Percentiles rank a stretch among this genome's conserved stretches.
Evolutionary conservation across 345 rosid species (phyloP).

Genomic region (Limnanthes douglasii): DNA sequence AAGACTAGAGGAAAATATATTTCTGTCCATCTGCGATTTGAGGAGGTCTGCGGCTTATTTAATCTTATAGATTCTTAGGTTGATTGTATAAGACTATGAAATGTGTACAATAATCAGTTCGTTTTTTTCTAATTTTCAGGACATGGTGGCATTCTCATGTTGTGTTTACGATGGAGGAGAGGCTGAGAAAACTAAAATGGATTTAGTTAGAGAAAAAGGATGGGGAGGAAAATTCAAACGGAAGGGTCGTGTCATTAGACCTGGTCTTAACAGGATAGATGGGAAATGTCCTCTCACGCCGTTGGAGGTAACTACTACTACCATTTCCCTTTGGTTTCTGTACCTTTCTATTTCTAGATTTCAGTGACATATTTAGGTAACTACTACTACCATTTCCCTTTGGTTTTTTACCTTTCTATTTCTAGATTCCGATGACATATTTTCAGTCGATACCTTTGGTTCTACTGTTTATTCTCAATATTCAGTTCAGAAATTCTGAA

Average conservation of each 20-base stretch:
- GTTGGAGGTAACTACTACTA: slow-evolving; percentile 54
- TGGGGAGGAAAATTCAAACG: slow-evolving; percentile 87
- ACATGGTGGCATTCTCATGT: slow-evolving; percentile 97
- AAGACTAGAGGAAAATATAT: slow-evolving; percentile 61
- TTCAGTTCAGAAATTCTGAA: too few relatives aligned
- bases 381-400: too few relatives aligned
- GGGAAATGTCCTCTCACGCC: slow-evolving; percentile 97
- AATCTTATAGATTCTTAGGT: neutral
- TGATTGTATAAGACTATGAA: neutral
- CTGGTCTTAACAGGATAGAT: slow-evolving; percentile 62
- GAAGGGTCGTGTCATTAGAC: slow-evolving; percentile 40
- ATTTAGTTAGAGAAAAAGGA: slow-evolving; percentile 43
- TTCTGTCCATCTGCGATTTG: slow-evolving; percentile 81
- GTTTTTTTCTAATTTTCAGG: slow-evolving; percentile 33
- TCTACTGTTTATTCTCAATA: too few relatives aligned
- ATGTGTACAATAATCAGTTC: too few relatives aligned
- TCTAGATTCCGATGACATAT: too few relatives aligned
- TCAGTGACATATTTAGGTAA: too few relatives aligned
- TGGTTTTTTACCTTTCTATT: too few relatives aligned
- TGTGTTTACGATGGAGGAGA: slow-evolving; percentile 79
- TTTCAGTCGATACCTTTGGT: too few relatives aligned
- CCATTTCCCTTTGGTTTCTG: neutral
- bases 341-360: too few relatives aligned
- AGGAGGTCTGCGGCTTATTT: slow-evolving; percentile 43
- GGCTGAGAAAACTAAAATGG: slow-evolving; percentile 58